Conservation (phyloP, 441 rosid genomes). For the Adansonia rubrostipa region DNA sequence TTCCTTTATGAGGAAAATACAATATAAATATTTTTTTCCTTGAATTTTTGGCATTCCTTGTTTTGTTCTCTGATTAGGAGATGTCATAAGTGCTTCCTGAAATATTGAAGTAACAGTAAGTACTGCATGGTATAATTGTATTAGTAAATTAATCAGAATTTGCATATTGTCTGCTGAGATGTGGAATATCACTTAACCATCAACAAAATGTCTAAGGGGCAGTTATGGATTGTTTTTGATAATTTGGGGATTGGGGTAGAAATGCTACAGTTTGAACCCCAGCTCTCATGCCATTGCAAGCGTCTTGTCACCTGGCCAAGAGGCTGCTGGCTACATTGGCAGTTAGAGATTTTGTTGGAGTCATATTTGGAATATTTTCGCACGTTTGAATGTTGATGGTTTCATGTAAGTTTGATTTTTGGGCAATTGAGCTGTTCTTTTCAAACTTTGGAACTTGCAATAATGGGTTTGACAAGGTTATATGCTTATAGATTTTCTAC, state of each 20-base stretch:
- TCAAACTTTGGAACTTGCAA: neutral
- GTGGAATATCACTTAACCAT: constrained; percentile 14
- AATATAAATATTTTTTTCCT: neutral
- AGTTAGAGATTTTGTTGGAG: neutral
- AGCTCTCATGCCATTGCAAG: no score
- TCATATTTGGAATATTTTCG: neutral
- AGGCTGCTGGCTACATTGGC: no score
- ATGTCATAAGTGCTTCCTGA: neutral
- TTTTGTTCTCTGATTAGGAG: constrained; percentile 12
- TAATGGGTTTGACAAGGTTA: neutral
- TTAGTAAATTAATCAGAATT: neutral
- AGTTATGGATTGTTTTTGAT: neutral
- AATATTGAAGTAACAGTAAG: neutral
- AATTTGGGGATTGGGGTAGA: no score
- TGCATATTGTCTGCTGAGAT: neutral
- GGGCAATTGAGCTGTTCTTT: neutral
- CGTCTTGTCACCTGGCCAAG: no score
- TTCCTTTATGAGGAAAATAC: constrained; percentile 5
- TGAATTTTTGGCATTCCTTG: neutral
- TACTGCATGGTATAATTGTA: neutral
- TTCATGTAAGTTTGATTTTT: neutral
- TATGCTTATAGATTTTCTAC: neutral
- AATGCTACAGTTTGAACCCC: no score
- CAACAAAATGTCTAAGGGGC: neutral
- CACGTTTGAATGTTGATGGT: neutral